Conservation (phyloP, 306 rosid species). For the Sesbania bispinosa region DNA sequence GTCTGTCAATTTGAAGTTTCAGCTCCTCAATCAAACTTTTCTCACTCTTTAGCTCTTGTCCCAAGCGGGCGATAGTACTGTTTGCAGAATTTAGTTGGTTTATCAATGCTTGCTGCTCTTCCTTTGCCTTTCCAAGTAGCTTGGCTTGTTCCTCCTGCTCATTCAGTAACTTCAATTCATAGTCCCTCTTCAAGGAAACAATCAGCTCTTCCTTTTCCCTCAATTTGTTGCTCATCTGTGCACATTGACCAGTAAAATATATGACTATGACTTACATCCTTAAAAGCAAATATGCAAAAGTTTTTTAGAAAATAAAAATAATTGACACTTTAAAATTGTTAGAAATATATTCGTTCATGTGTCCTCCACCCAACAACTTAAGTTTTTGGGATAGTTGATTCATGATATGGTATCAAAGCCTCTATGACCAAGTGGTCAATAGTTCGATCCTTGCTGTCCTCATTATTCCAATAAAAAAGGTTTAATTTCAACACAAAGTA, state of each 20-base stretch:
- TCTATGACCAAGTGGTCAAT: no score
- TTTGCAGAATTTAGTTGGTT: constrained; percentile 58
- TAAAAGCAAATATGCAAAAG: not conserved
- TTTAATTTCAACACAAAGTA: no score
- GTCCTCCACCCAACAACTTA: no score
- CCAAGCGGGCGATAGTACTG: constrained; percentile 46
- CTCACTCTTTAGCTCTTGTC: constrained; percentile 58
- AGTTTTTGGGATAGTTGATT: no score
- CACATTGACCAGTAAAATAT: constrained; percentile 35
- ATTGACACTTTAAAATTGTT: not conserved
- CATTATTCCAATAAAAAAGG: no score
- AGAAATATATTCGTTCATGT: no score
- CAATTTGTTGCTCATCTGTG: constrained; percentile 61
- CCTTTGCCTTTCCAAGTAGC: constrained; percentile 62
- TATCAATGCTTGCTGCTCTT: constrained; percentile 54
- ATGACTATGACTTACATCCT: constrained; percentile 19
- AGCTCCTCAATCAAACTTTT: constrained; percentile 51
- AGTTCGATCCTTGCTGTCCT: no score
- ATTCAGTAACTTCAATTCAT: constrained; percentile 55
- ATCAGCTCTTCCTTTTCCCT: constrained; percentile 70
- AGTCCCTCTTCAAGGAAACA: constrained; percentile 51
- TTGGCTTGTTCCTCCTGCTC: constrained; percentile 65
- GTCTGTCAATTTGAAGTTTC: constrained; percentile 50
- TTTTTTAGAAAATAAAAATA: no score
- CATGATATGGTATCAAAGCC: no score